Evolutionary conservation across 2,329 filamentous ascomycete genomes (phyloP), one percentile per base, ranked within the genome.

Genomic region (Hypomyces rosellus): DNA sequence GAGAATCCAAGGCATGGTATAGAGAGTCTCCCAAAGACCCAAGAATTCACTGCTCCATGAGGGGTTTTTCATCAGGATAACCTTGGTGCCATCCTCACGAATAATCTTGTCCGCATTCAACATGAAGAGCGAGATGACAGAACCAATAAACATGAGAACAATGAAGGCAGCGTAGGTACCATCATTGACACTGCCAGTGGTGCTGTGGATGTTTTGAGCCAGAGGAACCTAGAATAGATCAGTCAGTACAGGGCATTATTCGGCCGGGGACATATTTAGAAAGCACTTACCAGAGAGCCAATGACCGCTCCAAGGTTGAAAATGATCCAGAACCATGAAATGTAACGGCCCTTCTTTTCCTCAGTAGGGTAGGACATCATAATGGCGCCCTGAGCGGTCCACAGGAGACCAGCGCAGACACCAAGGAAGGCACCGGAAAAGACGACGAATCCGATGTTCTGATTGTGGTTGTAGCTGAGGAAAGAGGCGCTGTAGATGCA

Each of bases 261-360:
- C 9, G 7, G 11, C 13, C 6, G 36, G 2, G 11, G 15, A n/a
- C 22, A 45, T 22, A 16, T 25, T 25, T 14, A 25, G 12, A 20
- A 30, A 37, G 20, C 14, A 64, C 71, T 60, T 63, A 76, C 71
- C 60, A 85, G 69, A 62, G 85, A 83, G 55, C 91, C 91, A 66
- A 96, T 89, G 54, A 96, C 90, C 61, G 84, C 90, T 59, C 91
- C 91, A 52, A 91, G 69, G 69, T 96, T 96, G 77, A 96, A 96
- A 62, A 96, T 95, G 66, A 90, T 84, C 91, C 91, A 96, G 72
- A 96, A 96, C 73, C 83, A 84, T 54, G 87, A 87, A 66, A 96
- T 95, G 67, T 90, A 96, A 53, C 85, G 84, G 41, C 91, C 91
- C 75, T 96, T 96, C 56, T 82, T 80, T 34, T 81, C 69, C 70